Evolutionary conservation across 768 basidiomycete genomes (phyloP), one percentile per base, ranked within the genome.

Genomic region (Tephrocybe rancida): DNA sequence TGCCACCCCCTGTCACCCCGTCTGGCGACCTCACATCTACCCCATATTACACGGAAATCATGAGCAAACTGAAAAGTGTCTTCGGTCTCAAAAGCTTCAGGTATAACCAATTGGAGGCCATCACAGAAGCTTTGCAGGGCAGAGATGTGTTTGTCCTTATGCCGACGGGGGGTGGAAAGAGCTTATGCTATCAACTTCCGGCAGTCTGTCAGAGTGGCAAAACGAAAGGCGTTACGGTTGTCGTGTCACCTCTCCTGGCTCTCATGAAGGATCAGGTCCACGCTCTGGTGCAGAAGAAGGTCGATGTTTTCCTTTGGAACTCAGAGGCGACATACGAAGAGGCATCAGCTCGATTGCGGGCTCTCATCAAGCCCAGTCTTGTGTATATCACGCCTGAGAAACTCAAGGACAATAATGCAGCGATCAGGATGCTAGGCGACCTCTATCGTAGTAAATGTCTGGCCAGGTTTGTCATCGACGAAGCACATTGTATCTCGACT

Each of bases 121-220:
- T 98, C 57, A 80, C 83, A 39, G 88, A 88, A 14, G 85, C 90
- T 0, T 73, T 99, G 68, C 75, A 78, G 1, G 93, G 89, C 7
- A 82, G 77, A 50, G 96, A 98, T 63, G 92, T 93, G 16, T 94
- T 98, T 59, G 92, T 98, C 16, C 79, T 98, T 7, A 95, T 98
- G 85, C 97, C 97, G 1, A 99, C 97, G 1, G 95, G 94, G 30
- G 94, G 94, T 3, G 93, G 93, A 0, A 95, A 95, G 72, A 90
- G 88, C 61, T 74, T 95, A 34, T 93, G 89, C 60, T 94, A 87
- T 68, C 87, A 98, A 67, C 85, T 98, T 1, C 97, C 97, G 0
- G 95, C 94, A 2, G 78, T 97, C 29, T 91, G 94, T 63, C 70
- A 72, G 32, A 72, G 72, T 5, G 92, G 91, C 1, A 80, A 73